Percentiles rank a stretch among this genome's conserved stretches.
Conservation (phyloP, 2,329 filamentous ascomycete genomes). For the Cephalotrichum gorgonifer region DNA sequence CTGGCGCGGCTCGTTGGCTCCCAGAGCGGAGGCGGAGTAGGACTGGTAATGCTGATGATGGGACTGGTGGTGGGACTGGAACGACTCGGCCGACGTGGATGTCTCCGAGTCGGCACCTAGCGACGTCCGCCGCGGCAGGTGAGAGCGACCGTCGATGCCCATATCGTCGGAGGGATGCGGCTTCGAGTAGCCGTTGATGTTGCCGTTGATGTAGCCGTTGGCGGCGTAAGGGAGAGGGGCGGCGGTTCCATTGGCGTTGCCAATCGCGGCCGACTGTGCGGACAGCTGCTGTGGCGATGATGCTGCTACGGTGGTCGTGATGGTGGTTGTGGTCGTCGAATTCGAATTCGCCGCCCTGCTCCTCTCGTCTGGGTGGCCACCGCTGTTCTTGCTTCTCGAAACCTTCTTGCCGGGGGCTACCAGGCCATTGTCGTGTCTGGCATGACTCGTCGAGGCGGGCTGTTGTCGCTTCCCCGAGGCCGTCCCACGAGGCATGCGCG, state of each 20-base stretch:
- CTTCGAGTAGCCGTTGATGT: slow-evolving; percentile 1
- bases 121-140: slow-evolving; percentile 22
- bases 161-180: slow-evolving; percentile 7
- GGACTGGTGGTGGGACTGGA: slow-evolving; percentile 25
- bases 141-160: slow-evolving; percentile 6
- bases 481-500: slow-evolving; percentile 52
- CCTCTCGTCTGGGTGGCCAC: slow-evolving; percentile 17
- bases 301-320: slow-evolving; percentile 2
- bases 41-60: slow-evolving; percentile 20
- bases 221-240: slow-evolving; percentile 16
- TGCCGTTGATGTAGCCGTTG: slow-evolving; percentile 13
- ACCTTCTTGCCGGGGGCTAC: slow-evolving; percentile 45
- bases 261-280: slow-evolving; percentile 9
- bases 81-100: slow-evolving; percentile 43
- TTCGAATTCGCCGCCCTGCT: slow-evolving; percentile 11
- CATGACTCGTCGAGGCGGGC: slow-evolving; percentile 49
- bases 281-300: slow-evolving; percentile 5
- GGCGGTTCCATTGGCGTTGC: neutral
- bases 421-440: slow-evolving; percentile 60
- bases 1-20: slow-evolving; percentile 36
- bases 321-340: slow-evolving; percentile 5
- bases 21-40: slow-evolving; percentile 24
- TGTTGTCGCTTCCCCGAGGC: slow-evolving; percentile 51
- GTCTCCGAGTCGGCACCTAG: slow-evolving; percentile 40
- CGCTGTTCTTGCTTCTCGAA: slow-evolving; percentile 31